Evolutionary conservation across 179 eudicot genomes (phyloP), one percentile per base, ranked within the genome.

Genomic region (Beta lomatogona): DNA sequence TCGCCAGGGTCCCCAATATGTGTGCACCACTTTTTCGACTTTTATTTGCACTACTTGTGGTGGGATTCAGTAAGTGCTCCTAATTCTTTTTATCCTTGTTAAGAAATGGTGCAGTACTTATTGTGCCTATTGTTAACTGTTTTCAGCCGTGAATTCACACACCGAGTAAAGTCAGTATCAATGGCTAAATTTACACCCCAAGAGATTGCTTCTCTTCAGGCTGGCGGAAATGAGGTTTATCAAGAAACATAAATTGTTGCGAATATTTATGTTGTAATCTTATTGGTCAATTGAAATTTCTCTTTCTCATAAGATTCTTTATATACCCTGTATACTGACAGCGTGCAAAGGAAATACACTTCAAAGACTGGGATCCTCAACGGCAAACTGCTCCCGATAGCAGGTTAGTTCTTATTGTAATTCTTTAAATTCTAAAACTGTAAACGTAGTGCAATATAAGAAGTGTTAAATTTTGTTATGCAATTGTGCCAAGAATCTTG

Each of bases 131-230:
- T 52, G 13, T 59, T 18, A 31, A 44, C 6, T 80, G 45, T 79
- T 88, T 86, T 72, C 93, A 97, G 98, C 80, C 99, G 99, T 66
- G 99, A 97, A 86, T 97, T 97, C 86, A 92, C 98, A 25, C 99
- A 97, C 87, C 88, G 99, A 83, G 95, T 97, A 54, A 97, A 97
- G 83, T 97, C 98, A 60, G 91, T 94, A 61, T 97, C 98, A 65
- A 88, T 97, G 98, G 97, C 99, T 79, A 97, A 93, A 85, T 97
- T 97, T 85, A 92, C 95, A 74, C 88, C 90, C 11, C 98, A 92
- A 85, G 99, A 97, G 93, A 92, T 94, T 81, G 89, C 89, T 88
- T 87, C 94, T 57, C 99, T 97, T 80, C 97, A 97, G 89, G 92
- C 88, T 83, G 98, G 98, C 70, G 97, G 98, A 72, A 94, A 94